These are phyloP conservation scores for Talaromyces adpressus DNA, from an alignment of 495 filamentous ascomycete species.

Conservation along the genomic window DNA sequence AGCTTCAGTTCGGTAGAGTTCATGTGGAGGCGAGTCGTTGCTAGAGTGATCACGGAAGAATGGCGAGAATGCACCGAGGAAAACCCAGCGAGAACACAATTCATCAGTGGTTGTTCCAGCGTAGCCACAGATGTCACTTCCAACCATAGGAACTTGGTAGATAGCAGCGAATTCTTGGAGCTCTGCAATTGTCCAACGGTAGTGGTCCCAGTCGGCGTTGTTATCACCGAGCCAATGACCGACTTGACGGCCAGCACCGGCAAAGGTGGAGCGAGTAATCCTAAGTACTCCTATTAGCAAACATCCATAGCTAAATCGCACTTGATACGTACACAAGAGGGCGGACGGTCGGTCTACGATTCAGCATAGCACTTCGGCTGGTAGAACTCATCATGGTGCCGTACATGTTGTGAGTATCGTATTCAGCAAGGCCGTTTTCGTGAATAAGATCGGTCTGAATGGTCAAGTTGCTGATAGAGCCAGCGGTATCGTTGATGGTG, in stretches of 20 bases:
- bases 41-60: constrained; percentile 81
- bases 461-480: constrained; percentile 64
- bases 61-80: constrained; percentile 70
- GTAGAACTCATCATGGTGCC: constrained; percentile 77
- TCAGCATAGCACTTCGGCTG: constrained; percentile 60
- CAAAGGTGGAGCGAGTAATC: constrained; percentile 80
- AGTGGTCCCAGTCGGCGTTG: constrained; percentile 62
- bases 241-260: constrained; percentile 68
- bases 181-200: constrained; percentile 59
- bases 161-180: constrained; percentile 70
- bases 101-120: constrained; percentile 63
- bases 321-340: constrained; percentile 46
- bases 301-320: background rate
- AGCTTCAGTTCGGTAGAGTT: constrained; percentile 68
- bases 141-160: constrained; percentile 83
- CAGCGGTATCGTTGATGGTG: constrained; percentile 64
- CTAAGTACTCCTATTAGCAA: background rate
- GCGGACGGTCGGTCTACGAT: constrained; percentile 56
- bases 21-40: constrained; percentile 48
- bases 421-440: constrained; percentile 59
- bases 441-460: constrained; percentile 70
- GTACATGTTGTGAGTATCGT: constrained; percentile 82
- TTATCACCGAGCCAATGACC: constrained; percentile 93
- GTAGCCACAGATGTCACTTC: constrained; percentile 78
- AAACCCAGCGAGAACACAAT: constrained; percentile 79